A percentile compares a stretch with the other conserved stretches of the same genome.
Evolutionary conservation across 2,329 filamentous ascomycete genomes (phyloP).

Genomic region (Botrytis pseudocinerea): DNA sequence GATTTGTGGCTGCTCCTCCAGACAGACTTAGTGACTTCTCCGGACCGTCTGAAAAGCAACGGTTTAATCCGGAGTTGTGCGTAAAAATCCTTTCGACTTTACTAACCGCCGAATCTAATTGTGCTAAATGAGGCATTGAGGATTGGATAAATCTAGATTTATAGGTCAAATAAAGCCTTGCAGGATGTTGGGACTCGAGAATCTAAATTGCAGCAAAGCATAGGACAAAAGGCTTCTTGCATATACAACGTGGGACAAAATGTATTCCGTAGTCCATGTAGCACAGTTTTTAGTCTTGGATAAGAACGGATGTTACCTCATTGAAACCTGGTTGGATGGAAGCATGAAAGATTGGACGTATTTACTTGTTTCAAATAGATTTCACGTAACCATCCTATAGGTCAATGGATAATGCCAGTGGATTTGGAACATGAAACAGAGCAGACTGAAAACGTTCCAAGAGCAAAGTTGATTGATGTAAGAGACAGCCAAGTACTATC

Average conservation of each 20-base stretch:
- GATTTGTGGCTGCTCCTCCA: neutral
- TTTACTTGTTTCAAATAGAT: neutral
- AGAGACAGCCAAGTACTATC: neutral
- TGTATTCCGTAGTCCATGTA: neutral
- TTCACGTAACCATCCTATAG: neutral
- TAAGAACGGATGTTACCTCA: conserved; percentile 2
- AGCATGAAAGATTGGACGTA: neutral
- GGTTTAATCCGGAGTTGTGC: neutral
- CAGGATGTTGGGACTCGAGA: conserved; percentile 10
- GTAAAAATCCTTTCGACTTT: neutral
- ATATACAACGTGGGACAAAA: neutral
- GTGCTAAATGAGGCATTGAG: neutral
- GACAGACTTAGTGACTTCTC: neutral
- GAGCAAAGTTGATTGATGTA: neutral
- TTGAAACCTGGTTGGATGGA: neutral
- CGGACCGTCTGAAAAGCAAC: neutral
- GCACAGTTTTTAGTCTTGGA: neutral
- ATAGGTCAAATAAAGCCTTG: neutral
- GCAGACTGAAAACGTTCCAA: neutral
- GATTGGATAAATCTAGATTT: neutral
- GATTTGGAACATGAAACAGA: neutral
- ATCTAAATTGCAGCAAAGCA: conserved; percentile 7
- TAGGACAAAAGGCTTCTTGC: conserved; percentile 1
- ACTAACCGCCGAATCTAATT: neutral
- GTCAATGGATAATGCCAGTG: neutral